Evolutionary conservation across 805 yeast genomes (phyloP), one percentile per base, ranked within the genome.

Genomic region (Jamesozyma hellenica): DNA sequence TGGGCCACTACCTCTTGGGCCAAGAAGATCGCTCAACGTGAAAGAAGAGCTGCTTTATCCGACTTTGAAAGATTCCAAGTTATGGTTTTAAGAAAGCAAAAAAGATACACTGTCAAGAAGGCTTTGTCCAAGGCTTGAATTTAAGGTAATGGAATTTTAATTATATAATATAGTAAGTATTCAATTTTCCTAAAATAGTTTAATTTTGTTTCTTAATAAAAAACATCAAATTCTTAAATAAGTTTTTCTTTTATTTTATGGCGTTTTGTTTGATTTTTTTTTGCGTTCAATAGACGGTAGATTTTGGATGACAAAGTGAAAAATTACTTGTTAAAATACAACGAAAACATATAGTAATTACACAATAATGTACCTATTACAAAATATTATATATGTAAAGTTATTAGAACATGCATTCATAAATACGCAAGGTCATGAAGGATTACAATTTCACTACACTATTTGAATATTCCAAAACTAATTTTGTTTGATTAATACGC

Each of bases 1-100:
- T 92, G 97, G 97, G 78, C 82, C 57, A 74, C 82, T 60, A 74
- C 97, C 52, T 68, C 95, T 41, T 87, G 96, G 96, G 96, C 98
- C 65, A 84, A 90, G 83, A 88, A 87, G 78, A 82, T 92, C 63
- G 96, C 94, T 67, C 82, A 84, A 72, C 86, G 85, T 72, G 80
- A 82, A 71, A 85, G 80, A 72, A 85, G 98, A 79, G 71, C 94
- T 63, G 74, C 80, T 66, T 82, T 94, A 70, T 67, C 90, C 59
- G 99, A 92, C 74, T 92, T 92, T 64, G 96, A 92, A 78, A 88
- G 99, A 81, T 92, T 92, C 96, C 96, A 90, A 79, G 98, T 90
- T 60, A 67, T 83, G 70, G 94, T 87, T 61, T 79, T 87, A 70
- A 92, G 83, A 83, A 92, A 90, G 81, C 96, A 94, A 79, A 86